Evolutionary conservation across 192 early-diverging fungal genomes (phyloP).

Genomic region (Lobosporangium transversale): DNA sequence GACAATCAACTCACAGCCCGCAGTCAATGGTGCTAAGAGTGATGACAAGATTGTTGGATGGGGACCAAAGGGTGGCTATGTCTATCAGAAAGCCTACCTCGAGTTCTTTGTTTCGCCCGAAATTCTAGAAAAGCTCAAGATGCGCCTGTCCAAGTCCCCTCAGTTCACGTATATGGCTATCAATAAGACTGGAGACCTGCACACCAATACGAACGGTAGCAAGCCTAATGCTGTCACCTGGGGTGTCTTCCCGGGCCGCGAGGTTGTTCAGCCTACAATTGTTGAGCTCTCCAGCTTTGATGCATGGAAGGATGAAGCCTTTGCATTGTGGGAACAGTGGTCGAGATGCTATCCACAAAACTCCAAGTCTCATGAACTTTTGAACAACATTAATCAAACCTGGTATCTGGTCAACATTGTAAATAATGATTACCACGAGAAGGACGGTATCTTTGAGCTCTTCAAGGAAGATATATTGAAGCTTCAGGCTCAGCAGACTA

Average conservation of each 20-base stretch:
- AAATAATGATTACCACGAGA: conserved; percentile 89
- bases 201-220: conserved; percentile 84
- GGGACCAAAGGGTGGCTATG: conserved; percentile 96
- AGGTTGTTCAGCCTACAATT: conserved; percentile 96
- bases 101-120: conserved; percentile 93
- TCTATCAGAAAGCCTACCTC: conserved; percentile 96
- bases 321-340: conserved; percentile 93
- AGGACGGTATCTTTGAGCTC: conserved; percentile 72
- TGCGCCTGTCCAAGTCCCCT: conserved; percentile 64
- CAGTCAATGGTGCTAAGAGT: conserved; percentile 88
- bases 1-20: conserved; percentile 96
- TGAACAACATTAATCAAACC: conserved; percentile 67
- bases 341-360: conserved; percentile 69
- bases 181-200: conserved; percentile 86
- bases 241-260: conserved; percentile 98
- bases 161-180: conserved; percentile 90
- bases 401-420: conserved; percentile 96
- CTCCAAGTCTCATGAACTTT: conserved; percentile 54
- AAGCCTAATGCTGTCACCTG: conserved; percentile 95
- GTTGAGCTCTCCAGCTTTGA: conserved; percentile 89
- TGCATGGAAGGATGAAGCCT: conserved; percentile 98
- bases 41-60: conserved; percentile 86
- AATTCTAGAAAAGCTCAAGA: conserved; percentile 70
- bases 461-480: conserved; percentile 56
- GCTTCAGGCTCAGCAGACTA: conserved; percentile 1